These are phyloP conservation scores for Cordyceps fumosorosea DNA, from an alignment of 2,329 filamentous ascomycete genomes.

Conservation along the genomic window DNA sequence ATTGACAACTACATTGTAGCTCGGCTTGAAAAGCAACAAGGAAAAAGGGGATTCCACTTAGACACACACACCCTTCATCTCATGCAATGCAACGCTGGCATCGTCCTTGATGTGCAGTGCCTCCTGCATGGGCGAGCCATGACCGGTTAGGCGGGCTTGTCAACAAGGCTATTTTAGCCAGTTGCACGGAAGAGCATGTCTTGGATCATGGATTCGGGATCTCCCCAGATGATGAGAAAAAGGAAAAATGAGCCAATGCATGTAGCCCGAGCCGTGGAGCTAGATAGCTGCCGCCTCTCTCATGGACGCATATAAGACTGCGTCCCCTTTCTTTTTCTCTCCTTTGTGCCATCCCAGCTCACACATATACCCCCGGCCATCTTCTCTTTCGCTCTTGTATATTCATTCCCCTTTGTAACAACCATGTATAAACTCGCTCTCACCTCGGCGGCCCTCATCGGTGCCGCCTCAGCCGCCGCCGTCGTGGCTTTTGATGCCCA, in stretches of 20 bases:
- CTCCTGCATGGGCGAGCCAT: background rate
- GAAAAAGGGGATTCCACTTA: background rate
- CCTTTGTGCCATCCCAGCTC: background rate
- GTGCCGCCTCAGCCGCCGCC: conserved; percentile 22
- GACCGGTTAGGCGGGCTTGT: background rate
- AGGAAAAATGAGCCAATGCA: background rate
- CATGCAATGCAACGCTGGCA: background rate
- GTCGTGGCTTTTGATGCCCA: conserved; percentile 17
- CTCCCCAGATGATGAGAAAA: background rate
- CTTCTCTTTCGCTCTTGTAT: background rate
- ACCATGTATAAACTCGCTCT: conserved; percentile 15
- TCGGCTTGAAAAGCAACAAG: background rate
- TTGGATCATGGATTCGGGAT: background rate
- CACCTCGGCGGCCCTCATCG: conserved; percentile 19
- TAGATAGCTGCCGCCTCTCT: background rate
- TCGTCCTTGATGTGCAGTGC: background rate
- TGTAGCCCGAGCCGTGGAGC: background rate
- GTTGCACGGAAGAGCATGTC: background rate
- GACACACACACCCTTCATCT: background rate
- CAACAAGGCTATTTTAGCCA: background rate
- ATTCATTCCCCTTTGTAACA: background rate
- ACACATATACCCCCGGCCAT: background rate
- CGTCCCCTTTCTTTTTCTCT: background rate
- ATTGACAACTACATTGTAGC: background rate
- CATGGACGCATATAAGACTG: background rate